Evolutionary conservation across 176 grass and related monocot genomes (phyloP).

Genomic region (Melocanna baccifera): DNA sequence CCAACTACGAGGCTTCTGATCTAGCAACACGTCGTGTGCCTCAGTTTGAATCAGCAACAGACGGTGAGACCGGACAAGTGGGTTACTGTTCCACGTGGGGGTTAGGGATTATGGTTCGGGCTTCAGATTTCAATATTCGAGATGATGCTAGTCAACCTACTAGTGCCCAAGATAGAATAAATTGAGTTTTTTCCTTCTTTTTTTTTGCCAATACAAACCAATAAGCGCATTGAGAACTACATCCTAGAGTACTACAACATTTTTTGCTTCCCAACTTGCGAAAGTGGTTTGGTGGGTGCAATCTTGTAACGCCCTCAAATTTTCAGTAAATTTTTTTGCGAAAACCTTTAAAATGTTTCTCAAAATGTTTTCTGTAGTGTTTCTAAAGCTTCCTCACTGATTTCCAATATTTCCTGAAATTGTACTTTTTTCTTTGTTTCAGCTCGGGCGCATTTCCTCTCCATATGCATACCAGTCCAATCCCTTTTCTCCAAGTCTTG

Average conservation of each 20-base stretch:
- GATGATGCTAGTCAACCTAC: not conserved
- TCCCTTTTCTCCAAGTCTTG: too few relatives aligned
- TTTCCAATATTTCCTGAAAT: too few relatives aligned
- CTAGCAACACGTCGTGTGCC: not conserved
- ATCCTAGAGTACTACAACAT: not conserved
- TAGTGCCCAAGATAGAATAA: not conserved
- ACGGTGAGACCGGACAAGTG: not conserved
- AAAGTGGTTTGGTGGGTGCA: not conserved
- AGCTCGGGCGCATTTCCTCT: too few relatives aligned
- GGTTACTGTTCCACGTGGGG: not conserved
- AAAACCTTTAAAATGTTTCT: too few relatives aligned
- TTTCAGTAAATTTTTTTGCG: too few relatives aligned
- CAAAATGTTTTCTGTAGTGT: too few relatives aligned
- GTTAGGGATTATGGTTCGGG: not conserved
- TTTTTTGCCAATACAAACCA: not conserved
- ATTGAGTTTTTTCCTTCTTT: not conserved
- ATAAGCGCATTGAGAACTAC: not conserved
- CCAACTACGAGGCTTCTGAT: not conserved
- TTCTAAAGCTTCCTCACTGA: too few relatives aligned
- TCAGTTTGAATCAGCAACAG: not conserved
- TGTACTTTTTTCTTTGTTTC: too few relatives aligned
- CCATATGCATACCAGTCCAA: too few relatives aligned
- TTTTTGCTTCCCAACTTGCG: not conserved
- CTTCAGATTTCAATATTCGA: not conserved
- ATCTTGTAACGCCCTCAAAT: not conserved